A percentile compares a stretch with the other conserved stretches of the same genome.
Evolutionary conservation across 1,284 basidiomycete genomes (phyloP).

Genomic region (Marasmius tenuissimus): DNA sequence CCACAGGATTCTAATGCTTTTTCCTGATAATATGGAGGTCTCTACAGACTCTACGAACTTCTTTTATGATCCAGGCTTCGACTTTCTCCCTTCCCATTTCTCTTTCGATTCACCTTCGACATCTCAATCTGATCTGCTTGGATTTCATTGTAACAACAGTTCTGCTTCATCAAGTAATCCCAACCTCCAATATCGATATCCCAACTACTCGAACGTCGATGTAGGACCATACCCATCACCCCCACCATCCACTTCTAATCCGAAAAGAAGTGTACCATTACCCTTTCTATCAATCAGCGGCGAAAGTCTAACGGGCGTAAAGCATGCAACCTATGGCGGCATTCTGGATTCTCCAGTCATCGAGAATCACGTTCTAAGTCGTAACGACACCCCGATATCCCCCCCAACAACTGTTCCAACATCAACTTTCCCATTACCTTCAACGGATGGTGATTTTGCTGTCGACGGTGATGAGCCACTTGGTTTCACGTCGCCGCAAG

Average conservation of each 20-base stretch:
- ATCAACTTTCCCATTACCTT: slow-evolving; percentile 34
- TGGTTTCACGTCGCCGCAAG: background rate
- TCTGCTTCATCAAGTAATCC: slow-evolving; percentile 1
- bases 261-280: slow-evolving; percentile 34
- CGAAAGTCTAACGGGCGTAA: background rate
- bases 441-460: slow-evolving; percentile 15
- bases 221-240: slow-evolving; percentile 34
- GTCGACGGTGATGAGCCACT: background rate
- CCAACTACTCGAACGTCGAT: background rate
- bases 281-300: slow-evolving; percentile 17
- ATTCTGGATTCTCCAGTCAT: slow-evolving; percentile 33
- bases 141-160: slow-evolving; percentile 15
- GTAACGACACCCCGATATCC: slow-evolving; percentile 33
- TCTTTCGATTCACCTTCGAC: slow-evolving; percentile 12
- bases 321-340: slow-evolving; percentile 14
- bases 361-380: slow-evolving; percentile 28
- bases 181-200: slow-evolving; percentile 1
- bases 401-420: slow-evolving; percentile 43
- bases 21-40: slow-evolving; percentile 11
- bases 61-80: slow-evolving; percentile 5
- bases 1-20: slow-evolving; percentile 11
- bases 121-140: slow-evolving; percentile 14
- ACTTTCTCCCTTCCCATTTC: slow-evolving; percentile 12
- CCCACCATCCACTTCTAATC: slow-evolving; percentile 33
- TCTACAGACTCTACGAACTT: slow-evolving; percentile 5